These are phyloP conservation scores for Sugiyamaella valdiviana DNA, from an alignment of 805 yeast genomes.

Conservation along the genomic window DNA sequence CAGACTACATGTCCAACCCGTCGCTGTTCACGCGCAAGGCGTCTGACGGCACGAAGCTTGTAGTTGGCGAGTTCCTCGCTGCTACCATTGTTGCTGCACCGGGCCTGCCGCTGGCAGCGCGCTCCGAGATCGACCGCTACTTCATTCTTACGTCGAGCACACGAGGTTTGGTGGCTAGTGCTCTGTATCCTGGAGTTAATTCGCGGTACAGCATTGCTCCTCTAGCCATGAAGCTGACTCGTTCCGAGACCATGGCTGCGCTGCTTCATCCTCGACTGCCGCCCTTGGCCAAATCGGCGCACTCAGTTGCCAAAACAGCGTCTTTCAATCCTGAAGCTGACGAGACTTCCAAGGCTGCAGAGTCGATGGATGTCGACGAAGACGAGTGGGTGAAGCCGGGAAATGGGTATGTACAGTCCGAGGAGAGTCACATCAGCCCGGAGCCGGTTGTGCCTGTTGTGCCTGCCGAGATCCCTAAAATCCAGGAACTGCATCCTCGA, in stretches of 20 bases:
- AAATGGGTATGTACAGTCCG: too few relatives aligned
- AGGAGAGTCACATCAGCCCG: too few relatives aligned
- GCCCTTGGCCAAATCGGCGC: slow-evolving; percentile 17
- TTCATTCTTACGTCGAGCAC: slow-evolving; percentile 32
- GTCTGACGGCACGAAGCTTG: not conserved
- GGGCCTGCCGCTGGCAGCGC: slow-evolving; percentile 54
- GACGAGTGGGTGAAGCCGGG: too few relatives aligned
- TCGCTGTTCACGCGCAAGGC: slow-evolving; percentile 14
- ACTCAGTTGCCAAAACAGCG: slow-evolving; percentile 10
- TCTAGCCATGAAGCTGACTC: slow-evolving; percentile 41
- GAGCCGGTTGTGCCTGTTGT: too few relatives aligned
- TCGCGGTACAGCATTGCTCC: slow-evolving; percentile 65
- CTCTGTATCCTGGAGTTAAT: slow-evolving; percentile 58
- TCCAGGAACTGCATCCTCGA: too few relatives aligned
- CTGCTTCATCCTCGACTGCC: slow-evolving; percentile 76
- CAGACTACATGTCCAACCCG: slow-evolving; percentile 21
- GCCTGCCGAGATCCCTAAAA: too few relatives aligned
- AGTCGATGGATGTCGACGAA: not conserved
- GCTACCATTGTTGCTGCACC: slow-evolving; percentile 42
- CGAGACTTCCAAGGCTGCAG: too few relatives aligned
- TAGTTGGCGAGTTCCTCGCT: slow-evolving; percentile 44
- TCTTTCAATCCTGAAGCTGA: not conserved
- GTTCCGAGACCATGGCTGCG: slow-evolving; percentile 48
- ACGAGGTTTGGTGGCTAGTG: slow-evolving; percentile 44
- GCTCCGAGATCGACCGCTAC: slow-evolving; percentile 50